These are phyloP conservation scores for Gossypium mustelinum DNA, from an alignment of 345 rosid species.

Conservation along the genomic window DNA sequence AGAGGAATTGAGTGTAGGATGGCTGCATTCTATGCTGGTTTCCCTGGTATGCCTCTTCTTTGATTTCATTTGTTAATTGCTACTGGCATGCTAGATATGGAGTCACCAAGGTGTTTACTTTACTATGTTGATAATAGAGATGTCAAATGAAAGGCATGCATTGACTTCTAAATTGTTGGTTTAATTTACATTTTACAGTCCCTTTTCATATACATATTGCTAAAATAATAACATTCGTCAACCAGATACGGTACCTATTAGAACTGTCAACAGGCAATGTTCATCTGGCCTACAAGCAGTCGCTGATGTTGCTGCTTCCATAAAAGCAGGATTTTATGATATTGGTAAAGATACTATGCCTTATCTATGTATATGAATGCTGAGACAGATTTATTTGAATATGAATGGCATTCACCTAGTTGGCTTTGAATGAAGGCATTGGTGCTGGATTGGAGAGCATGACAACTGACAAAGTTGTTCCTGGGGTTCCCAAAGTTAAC, in stretches of 20 bases:
- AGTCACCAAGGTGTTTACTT: neutral
- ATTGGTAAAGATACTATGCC: slow-evolving; percentile 42
- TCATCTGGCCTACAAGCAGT: slow-evolving; percentile 93
- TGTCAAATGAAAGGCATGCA: neutral
- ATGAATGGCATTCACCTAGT: neutral
- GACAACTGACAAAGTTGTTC: slow-evolving; percentile 38
- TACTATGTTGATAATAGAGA: slow-evolving; percentile 7
- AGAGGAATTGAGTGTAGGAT: slow-evolving; percentile 86
- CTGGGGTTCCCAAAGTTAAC: slow-evolving; percentile 33
- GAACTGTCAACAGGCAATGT: slow-evolving; percentile 93
- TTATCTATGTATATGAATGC: neutral
- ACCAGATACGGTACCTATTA: slow-evolving; percentile 72
- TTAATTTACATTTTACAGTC: neutral
- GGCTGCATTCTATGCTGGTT: slow-evolving; percentile 90
- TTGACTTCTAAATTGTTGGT: neutral
- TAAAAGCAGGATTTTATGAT: slow-evolving; percentile 84
- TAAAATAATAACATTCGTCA: slow-evolving; percentile 1
- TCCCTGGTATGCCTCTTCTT: slow-evolving; percentile 53
- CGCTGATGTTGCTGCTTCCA: slow-evolving; percentile 84
- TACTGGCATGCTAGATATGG: neutral
- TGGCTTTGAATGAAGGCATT: slow-evolving; percentile 50
- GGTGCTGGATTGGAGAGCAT: slow-evolving; percentile 91
- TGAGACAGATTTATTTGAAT: neutral
- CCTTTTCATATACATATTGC: neutral
- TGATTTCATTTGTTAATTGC: neutral